These are phyloP conservation scores for Golubevia pallescens DNA, from an alignment of 1,284 basidiomycete species.

Conservation along the genomic window DNA sequence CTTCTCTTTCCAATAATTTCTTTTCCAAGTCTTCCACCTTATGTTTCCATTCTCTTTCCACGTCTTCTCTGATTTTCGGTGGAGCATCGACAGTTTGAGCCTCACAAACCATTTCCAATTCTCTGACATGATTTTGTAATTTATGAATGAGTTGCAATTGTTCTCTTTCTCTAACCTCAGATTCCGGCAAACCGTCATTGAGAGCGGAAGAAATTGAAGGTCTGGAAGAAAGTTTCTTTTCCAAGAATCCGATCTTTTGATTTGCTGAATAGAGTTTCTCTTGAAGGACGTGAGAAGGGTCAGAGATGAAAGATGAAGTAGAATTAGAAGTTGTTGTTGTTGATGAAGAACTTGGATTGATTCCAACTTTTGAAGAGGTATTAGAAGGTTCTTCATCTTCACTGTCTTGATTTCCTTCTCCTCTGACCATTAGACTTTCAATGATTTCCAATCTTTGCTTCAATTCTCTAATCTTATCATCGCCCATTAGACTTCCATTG, in stretches of 20 bases:
- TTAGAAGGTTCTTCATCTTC: conserved; percentile 9
- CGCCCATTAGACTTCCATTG: conserved; percentile 3
- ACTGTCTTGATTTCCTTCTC: conserved; percentile 20
- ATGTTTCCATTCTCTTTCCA: conserved; percentile 31
- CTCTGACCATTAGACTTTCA: conserved; percentile 41
- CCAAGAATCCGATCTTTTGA: conserved; percentile 24
- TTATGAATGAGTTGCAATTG: conserved; percentile 28
- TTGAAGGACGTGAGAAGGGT: conserved; percentile 38
- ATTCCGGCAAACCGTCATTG: conserved; percentile 7
- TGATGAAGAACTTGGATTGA: conserved; percentile 13
- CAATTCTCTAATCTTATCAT: conserved; percentile 28
- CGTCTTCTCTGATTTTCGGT: conserved; percentile 46
- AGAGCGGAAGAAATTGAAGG: conserved; percentile 8
- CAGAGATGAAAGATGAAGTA: conserved; percentile 26
- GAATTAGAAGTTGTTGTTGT: conserved; percentile 14
- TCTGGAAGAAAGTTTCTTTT: conserved; percentile 26
- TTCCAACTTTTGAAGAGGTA: not conserved
- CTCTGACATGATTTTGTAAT: conserved; percentile 32
- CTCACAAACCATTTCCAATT: conserved; percentile 52
- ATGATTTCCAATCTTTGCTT: conserved; percentile 46
- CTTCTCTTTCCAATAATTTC: conserved; percentile 27
- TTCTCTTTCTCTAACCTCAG: conserved; percentile 2
- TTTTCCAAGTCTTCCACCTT: conserved; percentile 16
- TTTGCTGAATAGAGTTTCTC: conserved; percentile 50
- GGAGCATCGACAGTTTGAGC: conserved; percentile 40